Evolutionary conservation across 768 basidiomycete genomes (phyloP), one percentile per base, ranked within the genome.

Genomic region (Hypsizygus marmoreus): DNA sequence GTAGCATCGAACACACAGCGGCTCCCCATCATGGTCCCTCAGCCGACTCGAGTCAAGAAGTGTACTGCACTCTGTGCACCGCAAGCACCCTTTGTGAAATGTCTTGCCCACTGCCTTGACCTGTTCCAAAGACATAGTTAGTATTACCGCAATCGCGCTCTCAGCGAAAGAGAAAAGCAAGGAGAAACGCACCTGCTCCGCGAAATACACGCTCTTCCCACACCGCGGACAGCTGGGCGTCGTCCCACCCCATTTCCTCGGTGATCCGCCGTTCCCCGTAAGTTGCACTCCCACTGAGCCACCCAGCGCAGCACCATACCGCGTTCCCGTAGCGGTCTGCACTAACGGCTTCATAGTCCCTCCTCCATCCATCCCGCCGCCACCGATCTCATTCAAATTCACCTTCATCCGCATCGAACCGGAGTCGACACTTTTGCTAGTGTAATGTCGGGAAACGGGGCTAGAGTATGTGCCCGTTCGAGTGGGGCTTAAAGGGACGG

Each of bases 41-140:
- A 92, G 63, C 16, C 81, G 76, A 35, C 71, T 82, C 24, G 88
- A 86, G 56, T 91, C 88, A n/a, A 92, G 68, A 6, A 70, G 57
- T 0, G 82, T 80, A 43, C 71, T 76, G 56, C 89, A 92, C 53
- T 84, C 84, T 7, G 76, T 74, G 59, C 89, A 92, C n/a, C 89
- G 72, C 53, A 92, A 64, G 57, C 90, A 92, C 12, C 66, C 70
- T 57, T 88, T 89, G 53, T 92, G 90, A 65, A 74, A 92, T 12
- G 84, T 87, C 71, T 88, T 86, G 6, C 86, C 86, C 11, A 88
- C 76, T 1, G 89, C 89, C 63, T 88, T 89, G 47, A 88, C 81
- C 88, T 89, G 51, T 34, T n/a, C n/a, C n/a, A n/a, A n/a, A n/a
- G n/a, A n/a, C n/a, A n/a, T n/a, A n/a, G n/a, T n/a, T n/a, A n/a